These are phyloP conservation scores for Mycena galopus DNA, from an alignment of 768 basidiomycete genomes.

Conservation along the genomic window DNA sequence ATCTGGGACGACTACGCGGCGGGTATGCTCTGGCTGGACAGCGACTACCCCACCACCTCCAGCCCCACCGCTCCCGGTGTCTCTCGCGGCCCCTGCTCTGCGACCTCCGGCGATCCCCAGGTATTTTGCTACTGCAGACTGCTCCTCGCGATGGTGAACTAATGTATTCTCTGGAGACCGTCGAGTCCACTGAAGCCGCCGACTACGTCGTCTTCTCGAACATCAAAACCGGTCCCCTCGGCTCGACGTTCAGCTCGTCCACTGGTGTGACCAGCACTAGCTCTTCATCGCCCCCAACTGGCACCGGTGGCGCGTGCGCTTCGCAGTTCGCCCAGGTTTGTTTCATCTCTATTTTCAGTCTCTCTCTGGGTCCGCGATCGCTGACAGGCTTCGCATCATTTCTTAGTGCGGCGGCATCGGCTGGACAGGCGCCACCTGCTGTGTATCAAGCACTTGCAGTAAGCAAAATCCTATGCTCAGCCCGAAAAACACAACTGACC, in stretches of 20 bases:
- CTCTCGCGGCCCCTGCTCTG: not conserved
- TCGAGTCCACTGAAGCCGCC: not conserved
- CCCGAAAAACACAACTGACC: too few species aligned
- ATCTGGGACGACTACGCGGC: conserved; percentile 1
- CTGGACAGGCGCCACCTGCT: too few species aligned
- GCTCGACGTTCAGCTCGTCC: not conserved
- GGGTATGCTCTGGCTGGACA: not conserved
- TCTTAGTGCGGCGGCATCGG: too few species aligned
- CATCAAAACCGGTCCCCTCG: not conserved
- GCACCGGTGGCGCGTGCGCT: too few species aligned
- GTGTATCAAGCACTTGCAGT: too few species aligned
- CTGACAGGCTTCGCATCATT: too few species aligned
- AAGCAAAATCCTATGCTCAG: too few species aligned
- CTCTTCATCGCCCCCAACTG: too few species aligned
- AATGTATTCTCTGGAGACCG: not conserved
- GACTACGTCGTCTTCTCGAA: not conserved
- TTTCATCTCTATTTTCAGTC: too few species aligned
- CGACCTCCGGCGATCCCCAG: not conserved
- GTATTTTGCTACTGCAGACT: not conserved
- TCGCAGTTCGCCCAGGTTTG: too few species aligned
- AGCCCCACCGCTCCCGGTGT: not conserved
- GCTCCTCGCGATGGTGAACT: not conserved
- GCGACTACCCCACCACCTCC: not conserved
- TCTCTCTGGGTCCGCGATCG: too few species aligned
- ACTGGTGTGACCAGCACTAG: too few species aligned